Evolutionary conservation across 257 asterid genomes (phyloP).

Genomic region (Scutellaria barbata): DNA sequence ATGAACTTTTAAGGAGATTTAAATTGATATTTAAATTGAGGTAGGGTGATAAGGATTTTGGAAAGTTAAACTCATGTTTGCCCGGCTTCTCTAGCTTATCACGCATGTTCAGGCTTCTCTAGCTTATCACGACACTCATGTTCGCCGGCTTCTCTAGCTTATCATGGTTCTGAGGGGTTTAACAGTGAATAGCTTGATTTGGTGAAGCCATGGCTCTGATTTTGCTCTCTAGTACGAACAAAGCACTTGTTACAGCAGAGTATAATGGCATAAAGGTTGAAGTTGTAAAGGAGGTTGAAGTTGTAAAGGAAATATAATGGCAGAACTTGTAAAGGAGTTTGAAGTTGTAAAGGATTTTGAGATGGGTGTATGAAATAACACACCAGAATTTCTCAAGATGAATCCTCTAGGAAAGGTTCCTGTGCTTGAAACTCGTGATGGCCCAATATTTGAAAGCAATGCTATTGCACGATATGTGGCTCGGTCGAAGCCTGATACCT

Average conservation of each 20-base stretch:
- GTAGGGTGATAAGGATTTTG: too few relatives aligned
- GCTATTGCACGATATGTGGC: constrained; percentile 90
- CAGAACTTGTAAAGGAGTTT: too few relatives aligned
- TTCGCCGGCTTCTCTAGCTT: too few relatives aligned
- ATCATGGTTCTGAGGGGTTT: too few relatives aligned
- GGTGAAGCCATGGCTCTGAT: constrained; percentile 72
- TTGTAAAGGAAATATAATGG: too few relatives aligned
- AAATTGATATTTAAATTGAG: too few relatives aligned
- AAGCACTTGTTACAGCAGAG: constrained; percentile 66
- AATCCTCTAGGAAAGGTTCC: constrained; percentile 92
- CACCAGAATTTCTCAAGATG: constrained; percentile 77
- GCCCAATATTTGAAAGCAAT: constrained; percentile 77
- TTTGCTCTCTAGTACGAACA: constrained; percentile 51
- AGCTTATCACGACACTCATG: too few relatives aligned
- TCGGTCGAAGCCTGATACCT: constrained; percentile 55
- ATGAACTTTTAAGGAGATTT: too few relatives aligned
- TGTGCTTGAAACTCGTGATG: constrained; percentile 87
- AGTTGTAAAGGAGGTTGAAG: too few relatives aligned
- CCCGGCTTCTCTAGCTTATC: too few relatives aligned
- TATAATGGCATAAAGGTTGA: constrained; percentile 65
- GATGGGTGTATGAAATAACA: constrained; percentile 72
- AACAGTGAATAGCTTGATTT: constrained; percentile 23
- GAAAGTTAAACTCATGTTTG: too few relatives aligned
- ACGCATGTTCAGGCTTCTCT: too few relatives aligned
- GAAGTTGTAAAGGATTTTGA: constrained; percentile 59